Conservation (phyloP, 345 rosid genomes). For the Heritiera fomes region DNA sequence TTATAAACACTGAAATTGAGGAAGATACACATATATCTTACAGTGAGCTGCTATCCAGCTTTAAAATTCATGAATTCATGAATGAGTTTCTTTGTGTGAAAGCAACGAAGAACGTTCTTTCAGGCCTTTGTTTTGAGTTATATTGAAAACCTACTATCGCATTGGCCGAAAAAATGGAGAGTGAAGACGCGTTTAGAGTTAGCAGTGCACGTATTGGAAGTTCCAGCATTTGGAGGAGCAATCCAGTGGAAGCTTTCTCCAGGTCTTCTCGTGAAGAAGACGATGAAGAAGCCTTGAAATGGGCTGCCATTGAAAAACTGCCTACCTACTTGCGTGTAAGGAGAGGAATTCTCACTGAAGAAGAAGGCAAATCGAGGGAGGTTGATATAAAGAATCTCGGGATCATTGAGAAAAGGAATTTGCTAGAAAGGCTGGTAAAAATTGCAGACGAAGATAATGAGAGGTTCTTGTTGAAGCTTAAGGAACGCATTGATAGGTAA, state of each 20-base stretch:
- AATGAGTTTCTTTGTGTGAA: slow-evolving; percentile 8
- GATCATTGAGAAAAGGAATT: slow-evolving; percentile 59
- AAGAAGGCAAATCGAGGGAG: slow-evolving; percentile 52
- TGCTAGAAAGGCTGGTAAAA: slow-evolving; percentile 67
- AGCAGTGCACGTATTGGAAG: slow-evolving; percentile 45
- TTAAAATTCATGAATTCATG: background rate
- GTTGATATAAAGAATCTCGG: slow-evolving; percentile 69
- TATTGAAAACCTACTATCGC: background rate
- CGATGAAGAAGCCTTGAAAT: slow-evolving; percentile 62
- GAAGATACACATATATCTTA: background rate
- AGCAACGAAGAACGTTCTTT: background rate
- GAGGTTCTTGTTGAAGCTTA: slow-evolving; percentile 78
- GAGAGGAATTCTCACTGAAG: slow-evolving; percentile 67
- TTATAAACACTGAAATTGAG: background rate
- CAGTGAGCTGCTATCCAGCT: slow-evolving; percentile 1
- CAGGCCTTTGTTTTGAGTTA: background rate
- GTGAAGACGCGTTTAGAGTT: slow-evolving; percentile 26
- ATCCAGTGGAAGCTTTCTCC: slow-evolving; percentile 41
- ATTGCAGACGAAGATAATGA: slow-evolving; percentile 80
- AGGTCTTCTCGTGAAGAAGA: slow-evolving; percentile 50
- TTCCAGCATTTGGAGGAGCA: slow-evolving; percentile 45
- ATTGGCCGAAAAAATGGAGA: slow-evolving; percentile 30
- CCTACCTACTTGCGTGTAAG: slow-evolving; percentile 65
- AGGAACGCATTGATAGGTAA: slow-evolving; percentile 68
- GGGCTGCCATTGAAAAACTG: slow-evolving; percentile 89